phyloP scores from a whole-genome alignment of 192 early-diverging fungal species.

The Umbelopsis ramanniana region DNA sequence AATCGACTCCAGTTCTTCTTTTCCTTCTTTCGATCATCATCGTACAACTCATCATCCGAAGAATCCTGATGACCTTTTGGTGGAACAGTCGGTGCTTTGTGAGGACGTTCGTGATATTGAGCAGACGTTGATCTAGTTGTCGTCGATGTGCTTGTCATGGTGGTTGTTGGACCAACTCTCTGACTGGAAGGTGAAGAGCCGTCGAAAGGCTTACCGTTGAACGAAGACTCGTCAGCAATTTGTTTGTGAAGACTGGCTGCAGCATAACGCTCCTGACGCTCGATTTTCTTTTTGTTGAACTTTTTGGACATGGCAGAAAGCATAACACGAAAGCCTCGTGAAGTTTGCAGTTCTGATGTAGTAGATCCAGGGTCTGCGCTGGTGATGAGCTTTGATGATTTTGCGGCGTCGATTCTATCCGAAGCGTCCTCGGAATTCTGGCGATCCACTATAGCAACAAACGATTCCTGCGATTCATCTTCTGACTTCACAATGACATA shows the following conservation, averaged over 20 bases:
- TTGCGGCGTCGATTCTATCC: not conserved
- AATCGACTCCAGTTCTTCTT: constrained; percentile 27
- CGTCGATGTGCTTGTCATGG: constrained; percentile 27
- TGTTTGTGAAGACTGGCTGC: constrained; percentile 3
- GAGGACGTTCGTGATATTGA: constrained; percentile 5
- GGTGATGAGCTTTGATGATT: not conserved
- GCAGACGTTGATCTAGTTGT: constrained; percentile 14
- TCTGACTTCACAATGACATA: constrained; percentile 35
- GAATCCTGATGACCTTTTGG: not conserved
- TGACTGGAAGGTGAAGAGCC: not conserved
- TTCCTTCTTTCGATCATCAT: constrained; percentile 7
- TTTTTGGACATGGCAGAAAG: constrained; percentile 55
- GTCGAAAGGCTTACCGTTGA: not conserved
- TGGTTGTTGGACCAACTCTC: constrained; percentile 23
- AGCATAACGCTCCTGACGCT: constrained; percentile 31
- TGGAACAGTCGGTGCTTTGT: constrained; percentile 11
- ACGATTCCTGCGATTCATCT: constrained; percentile 40
- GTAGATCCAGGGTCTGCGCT: not conserved
- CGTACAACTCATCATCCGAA: not conserved
- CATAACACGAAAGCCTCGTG: constrained; percentile 45
- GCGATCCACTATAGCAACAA: constrained; percentile 35
- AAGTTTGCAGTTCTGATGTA: not conserved
- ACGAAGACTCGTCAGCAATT: constrained; percentile 9
- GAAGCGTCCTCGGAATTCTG: not conserved
- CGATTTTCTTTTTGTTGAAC: constrained; percentile 43